Base-by-base conservation (phyloP, 139 green algal species). In the Helicosporidium sp. region DNA sequence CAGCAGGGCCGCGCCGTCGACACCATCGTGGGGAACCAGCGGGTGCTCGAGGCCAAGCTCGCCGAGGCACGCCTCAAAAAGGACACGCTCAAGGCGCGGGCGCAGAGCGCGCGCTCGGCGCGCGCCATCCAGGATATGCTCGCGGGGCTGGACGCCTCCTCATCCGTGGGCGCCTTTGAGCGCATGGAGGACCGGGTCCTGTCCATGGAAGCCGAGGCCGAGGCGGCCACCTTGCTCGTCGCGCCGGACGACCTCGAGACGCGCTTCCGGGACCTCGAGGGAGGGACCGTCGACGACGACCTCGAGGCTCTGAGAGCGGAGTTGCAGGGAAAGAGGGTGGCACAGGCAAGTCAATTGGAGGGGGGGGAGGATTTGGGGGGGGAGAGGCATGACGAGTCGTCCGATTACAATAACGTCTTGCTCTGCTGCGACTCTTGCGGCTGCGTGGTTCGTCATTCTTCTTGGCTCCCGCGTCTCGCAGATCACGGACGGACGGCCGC, bases 181-280 rank as follows among this genome's bases (percentile, higher is more conserved):
- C 81, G 78, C 49, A 98, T 98, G 89, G 89, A 98, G 69, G 87
- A 98, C 68, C 95, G 95, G 73, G 83, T 95, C 19, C 70, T 97
- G 57, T 48, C 68, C 15, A 68, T 94, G 78, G 88, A 97, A 70
- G 74, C 79, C 4, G 71, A 95, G 64, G 70, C 76, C 7, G 87
- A 97, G 55, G 82, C 85, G 28, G 72, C 74, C n/a, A 59, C 65
- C 29, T 48, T 76, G 73, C 58, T 88, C 43, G 58, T 61, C 10
- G 70, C 68, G 6, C 56, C 54, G 20, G 80, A 93, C 52, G 57
- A 62, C 1, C 25, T 93, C 16, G 82, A 88, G 45, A 47, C 54
- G 43, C 74, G 84, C 60, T 96, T 96, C 57, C 57, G 58, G 20
- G 51, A 43, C 24, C 66, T 96, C 23, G 87, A 96, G 65, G 77